Conservation (phyloP, 164 flowering plant genomes). For the Saururus chinensis region DNA sequence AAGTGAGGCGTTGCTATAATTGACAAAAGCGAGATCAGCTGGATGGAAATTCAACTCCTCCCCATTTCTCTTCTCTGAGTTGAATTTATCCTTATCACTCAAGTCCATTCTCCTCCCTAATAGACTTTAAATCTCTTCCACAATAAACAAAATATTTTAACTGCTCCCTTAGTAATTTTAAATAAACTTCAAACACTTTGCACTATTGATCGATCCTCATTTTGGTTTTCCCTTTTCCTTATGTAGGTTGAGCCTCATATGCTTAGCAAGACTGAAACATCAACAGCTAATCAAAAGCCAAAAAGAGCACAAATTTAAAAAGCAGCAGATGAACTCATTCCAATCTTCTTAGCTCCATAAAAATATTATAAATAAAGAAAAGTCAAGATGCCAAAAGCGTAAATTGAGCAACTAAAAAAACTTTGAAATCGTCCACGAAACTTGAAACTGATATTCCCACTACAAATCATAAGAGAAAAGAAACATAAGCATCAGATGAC, state of each 20-base stretch:
- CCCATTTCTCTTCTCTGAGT: constrained; percentile 29
- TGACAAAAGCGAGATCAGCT: constrained; percentile 18
- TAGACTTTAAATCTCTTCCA: constrained; percentile 8
- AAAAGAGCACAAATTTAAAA: neutral
- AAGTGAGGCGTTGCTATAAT: too few species aligned
- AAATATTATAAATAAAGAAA: neutral
- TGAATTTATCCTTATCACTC: constrained; percentile 37
- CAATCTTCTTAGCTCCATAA: neutral
- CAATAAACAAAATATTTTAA: neutral
- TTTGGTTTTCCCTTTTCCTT: neutral
- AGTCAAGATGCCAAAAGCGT: too few species aligned
- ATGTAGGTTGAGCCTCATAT: neutral
- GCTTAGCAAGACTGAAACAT: neutral
- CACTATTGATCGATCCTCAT: neutral
- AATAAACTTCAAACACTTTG: neutral
- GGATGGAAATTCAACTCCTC: constrained; percentile 28
- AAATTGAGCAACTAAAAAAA: too few species aligned
- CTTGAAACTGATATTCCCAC: too few species aligned
- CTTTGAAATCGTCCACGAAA: too few species aligned
- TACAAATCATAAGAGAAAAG: too few species aligned
- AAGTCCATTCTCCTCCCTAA: constrained; percentile 32
- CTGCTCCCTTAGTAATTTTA: neutral
- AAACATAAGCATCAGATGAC: too few species aligned
- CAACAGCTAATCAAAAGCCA: neutral
- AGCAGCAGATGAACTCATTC: neutral